Percentiles rank a stretch among this genome's conserved stretches.
Conservation (phyloP, 2,329 filamentous ascomycete species). For the Pestalotiopsis sp. region DNA sequence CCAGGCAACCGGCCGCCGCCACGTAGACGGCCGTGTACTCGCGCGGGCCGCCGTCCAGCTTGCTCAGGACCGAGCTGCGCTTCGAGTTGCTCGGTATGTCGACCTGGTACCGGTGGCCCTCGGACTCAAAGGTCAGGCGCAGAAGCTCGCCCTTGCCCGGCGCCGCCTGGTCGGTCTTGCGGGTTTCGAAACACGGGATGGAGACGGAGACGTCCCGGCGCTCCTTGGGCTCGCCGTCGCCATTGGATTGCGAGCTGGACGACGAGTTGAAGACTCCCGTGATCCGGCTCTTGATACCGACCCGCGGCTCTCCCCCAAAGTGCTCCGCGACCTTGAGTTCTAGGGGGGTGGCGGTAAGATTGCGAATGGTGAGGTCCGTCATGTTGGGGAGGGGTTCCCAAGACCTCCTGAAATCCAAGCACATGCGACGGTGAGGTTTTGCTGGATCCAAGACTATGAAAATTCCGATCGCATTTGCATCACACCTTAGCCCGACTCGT, state of each 20-base stretch:
- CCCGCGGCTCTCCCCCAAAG: slow-evolving; percentile 59
- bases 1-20: slow-evolving; percentile 54
- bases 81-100: slow-evolving; percentile 68
- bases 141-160: slow-evolving; percentile 64
- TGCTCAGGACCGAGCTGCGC: slow-evolving; percentile 63
- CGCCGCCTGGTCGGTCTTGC: slow-evolving; percentile 64
- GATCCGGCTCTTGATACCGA: slow-evolving; percentile 47
- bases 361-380: slow-evolving; percentile 73
- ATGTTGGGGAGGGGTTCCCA: slow-evolving; percentile 34
- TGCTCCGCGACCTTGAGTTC: slow-evolving; percentile 74
- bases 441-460: neutral
- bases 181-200: slow-evolving; percentile 70
- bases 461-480: too few species aligned
- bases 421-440: neutral
- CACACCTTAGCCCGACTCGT: neutral
- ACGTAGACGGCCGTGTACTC: slow-evolving; percentile 69
- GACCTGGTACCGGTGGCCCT: slow-evolving; percentile 69
- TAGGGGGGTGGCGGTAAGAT: slow-evolving; percentile 75
- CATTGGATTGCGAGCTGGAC: slow-evolving; percentile 34
- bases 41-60: slow-evolving; percentile 52
- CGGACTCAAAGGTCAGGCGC: slow-evolving; percentile 73
- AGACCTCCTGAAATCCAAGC: neutral
- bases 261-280: slow-evolving; percentile 47
- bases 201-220: slow-evolving; percentile 64
- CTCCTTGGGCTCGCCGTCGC: slow-evolving; percentile 57